Conservation (phyloP, 2,329 filamentous ascomycete species). For the Didymellaceae sp. region DNA sequence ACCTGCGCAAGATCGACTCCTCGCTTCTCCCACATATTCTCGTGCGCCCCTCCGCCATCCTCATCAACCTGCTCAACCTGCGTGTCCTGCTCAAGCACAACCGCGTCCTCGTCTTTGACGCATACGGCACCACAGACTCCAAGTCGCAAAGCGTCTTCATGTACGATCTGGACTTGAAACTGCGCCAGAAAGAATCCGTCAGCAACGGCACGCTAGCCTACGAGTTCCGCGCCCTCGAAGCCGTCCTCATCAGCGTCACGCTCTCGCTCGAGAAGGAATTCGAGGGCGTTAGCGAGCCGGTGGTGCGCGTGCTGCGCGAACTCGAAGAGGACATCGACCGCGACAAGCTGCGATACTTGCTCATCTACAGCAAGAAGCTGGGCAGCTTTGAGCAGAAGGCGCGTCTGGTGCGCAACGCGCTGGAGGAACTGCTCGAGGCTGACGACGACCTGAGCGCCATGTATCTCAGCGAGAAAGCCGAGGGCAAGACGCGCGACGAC, state of each 20-base stretch:
- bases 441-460: conserved; percentile 94
- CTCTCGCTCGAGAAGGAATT: conserved; percentile 92
- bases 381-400: conserved; percentile 98
- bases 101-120: conserved; percentile 92
- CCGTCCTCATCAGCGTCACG: conserved; percentile 92
- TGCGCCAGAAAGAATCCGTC: conserved; percentile 76
- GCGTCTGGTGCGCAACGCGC: conserved; percentile 88
- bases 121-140: conserved; percentile 91
- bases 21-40: conserved; percentile 95
- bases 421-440: conserved; percentile 93
- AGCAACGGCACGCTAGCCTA: conserved; percentile 72
- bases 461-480: conserved; percentile 90
- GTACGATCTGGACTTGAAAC: conserved; percentile 92
- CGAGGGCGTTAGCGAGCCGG: conserved; percentile 89
- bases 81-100: conserved; percentile 95
- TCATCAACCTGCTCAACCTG: conserved; percentile 95
- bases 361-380: conserved; percentile 93
- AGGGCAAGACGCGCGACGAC: conserved; percentile 73
- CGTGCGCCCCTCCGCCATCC: conserved; percentile 87
- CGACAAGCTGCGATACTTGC: conserved; percentile 86
- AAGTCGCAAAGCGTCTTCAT: conserved; percentile 97
- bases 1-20: conserved; percentile 96
- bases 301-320: conserved; percentile 85
- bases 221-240: conserved; percentile 94
- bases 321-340: conserved; percentile 96